phyloP scores from a whole-genome alignment of 306 rosid genomes.

The Corylus americana region DNA sequence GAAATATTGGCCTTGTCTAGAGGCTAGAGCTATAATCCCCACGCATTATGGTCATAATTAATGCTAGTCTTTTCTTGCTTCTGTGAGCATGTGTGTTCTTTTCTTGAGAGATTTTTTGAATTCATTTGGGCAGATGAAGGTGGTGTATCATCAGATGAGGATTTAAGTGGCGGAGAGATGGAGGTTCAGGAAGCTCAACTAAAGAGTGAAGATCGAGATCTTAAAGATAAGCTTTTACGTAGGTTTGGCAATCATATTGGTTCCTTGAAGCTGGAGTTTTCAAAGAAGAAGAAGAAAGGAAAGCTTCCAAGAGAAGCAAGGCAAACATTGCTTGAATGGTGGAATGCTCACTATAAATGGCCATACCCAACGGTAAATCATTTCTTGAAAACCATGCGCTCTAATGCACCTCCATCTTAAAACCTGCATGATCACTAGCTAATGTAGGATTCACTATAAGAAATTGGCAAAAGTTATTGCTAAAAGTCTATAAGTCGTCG shows the following conservation, averaged over 20 bases:
- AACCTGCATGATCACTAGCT: background rate
- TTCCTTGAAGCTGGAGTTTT: conserved; percentile 72
- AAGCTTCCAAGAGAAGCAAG: conserved; percentile 96
- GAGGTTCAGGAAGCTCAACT: conserved; percentile 58
- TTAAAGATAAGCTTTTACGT: conserved; percentile 76
- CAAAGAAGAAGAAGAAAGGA: conserved; percentile 92
- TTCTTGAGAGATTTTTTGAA: background rate
- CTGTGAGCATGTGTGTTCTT: background rate
- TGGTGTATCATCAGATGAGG: conserved; percentile 75
- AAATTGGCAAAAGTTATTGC: no score
- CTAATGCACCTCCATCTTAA: background rate
- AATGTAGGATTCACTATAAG: background rate
- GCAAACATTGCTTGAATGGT: conserved; percentile 79
- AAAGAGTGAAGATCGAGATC: conserved; percentile 67
- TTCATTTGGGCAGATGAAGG: conserved; percentile 57
- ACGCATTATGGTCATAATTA: no score
- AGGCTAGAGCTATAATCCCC: no score
- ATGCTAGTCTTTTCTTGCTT: background rate
- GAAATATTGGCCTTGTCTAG: no score
- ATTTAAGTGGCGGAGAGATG: conserved; percentile 64
- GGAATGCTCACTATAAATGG: conserved; percentile 88
- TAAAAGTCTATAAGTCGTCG: no score
- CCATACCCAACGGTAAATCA: conserved; percentile 92
- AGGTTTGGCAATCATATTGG: conserved; percentile 86
- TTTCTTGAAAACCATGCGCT: background rate